Evolutionary conservation across 495 filamentous ascomycete genomes (phyloP), one percentile per base, ranked within the genome.

Genomic region (Niebla homalea): DNA sequence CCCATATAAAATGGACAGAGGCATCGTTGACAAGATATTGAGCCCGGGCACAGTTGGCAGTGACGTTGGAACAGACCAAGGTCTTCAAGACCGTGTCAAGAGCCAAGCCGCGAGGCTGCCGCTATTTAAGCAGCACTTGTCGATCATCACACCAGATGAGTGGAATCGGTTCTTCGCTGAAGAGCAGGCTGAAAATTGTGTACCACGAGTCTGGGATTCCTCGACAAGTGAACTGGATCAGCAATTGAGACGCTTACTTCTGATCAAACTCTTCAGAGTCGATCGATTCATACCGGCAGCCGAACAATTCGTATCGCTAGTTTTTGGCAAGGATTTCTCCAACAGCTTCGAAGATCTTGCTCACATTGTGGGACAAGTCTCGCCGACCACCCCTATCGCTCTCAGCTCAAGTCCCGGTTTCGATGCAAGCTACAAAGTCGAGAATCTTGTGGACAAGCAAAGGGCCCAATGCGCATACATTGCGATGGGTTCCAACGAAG

Each of bases 381-480:
- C 79, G 1, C 79, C 90, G 5, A 86, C 79, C 35, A 84, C 83
- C 16, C 92, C 92, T 16, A 87, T 99, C 60, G 79, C 92, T 22
- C 76, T 99, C 14, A 86, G 88, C 62, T 97, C 89, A 14, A 94
- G 81, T 58, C 89, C 92, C 48, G 92, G 92, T 48, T 99, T 97
- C 64, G 92, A 99, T 67, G 92, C 92, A 26, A 93, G 87, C 62
- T 99, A 96, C 77, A 96, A 96, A 74, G 92, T 99, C 49, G 90
- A 97, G 61, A 87, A 81, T 46, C 73, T 97, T 20, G 92, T 97
- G 20, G 87, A 95, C 63, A 78, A 83, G 54, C 83, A 76, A 63
- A 74, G 78, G 47, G 79, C 81, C 26, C 83, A 74, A 25, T 99
- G 92, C 70, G 87, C 87, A 35, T 95, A 94, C 64, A 95, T 97